A percentile compares a stretch with the other conserved stretches of the same genome.
Conservation (phyloP, 495 filamentous ascomycete species). For the Bacidia gigantensis region DNA sequence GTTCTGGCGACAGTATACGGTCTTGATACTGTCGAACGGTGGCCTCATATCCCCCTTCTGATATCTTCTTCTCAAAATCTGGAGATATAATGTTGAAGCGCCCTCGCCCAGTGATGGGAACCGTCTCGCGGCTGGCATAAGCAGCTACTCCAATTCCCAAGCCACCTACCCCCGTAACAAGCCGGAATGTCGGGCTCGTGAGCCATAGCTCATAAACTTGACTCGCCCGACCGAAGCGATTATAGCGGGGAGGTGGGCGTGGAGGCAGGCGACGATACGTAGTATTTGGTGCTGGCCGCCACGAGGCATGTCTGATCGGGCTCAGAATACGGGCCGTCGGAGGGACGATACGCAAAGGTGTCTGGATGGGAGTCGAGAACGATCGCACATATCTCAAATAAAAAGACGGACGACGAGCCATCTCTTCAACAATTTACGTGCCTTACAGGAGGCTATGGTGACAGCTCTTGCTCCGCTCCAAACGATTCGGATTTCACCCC, state of each 20-base stretch:
- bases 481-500: no score
- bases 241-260: slow-evolving; percentile 4
- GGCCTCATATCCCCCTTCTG: slow-evolving; percentile 36
- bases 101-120: slow-evolving; percentile 61
- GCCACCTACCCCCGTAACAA: slow-evolving; percentile 14
- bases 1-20: slow-evolving; percentile 36
- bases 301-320: neutral
- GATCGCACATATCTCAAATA: neutral
- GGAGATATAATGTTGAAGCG: slow-evolving; percentile 68
- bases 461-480: no score
- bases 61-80: slow-evolving; percentile 38
- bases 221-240: slow-evolving; percentile 11
- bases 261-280: neutral
- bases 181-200: slow-evolving; percentile 9
- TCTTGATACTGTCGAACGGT: slow-evolving; percentile 35
- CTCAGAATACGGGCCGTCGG: no score
- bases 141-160: slow-evolving; percentile 42
- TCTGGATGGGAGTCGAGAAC: neutral
- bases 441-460: no score
- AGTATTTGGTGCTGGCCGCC: neutral
- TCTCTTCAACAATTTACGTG: no score
- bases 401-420: neutral
- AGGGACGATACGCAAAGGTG: neutral
- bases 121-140: slow-evolving; percentile 58
- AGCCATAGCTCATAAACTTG: slow-evolving; percentile 7